Evolutionary conservation across 108 stramenopile genomes (phyloP).

Genomic region (Conticribra weissflogii): DNA sequence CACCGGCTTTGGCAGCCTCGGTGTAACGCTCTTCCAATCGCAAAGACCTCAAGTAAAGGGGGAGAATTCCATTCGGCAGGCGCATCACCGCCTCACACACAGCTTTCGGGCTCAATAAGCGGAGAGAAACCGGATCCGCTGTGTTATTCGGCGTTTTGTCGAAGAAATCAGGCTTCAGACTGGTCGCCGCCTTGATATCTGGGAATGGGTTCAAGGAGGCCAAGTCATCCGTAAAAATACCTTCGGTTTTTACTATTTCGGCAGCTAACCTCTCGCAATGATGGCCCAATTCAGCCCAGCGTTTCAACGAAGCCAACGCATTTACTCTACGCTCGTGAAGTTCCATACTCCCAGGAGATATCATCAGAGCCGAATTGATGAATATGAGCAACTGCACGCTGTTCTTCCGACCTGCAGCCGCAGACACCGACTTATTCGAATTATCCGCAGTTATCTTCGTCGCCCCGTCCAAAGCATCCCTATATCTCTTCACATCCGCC

Average conservation of each 20-base stretch:
- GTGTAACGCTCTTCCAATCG: slow-evolving; percentile 81
- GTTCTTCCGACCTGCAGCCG: slow-evolving; percentile 36
- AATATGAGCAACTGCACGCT: slow-evolving; percentile 57
- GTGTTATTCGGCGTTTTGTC: slow-evolving; percentile 39
- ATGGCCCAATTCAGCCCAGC: slow-evolving; percentile 77
- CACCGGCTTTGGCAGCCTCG: slow-evolving; percentile 57
- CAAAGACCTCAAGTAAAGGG: slow-evolving; percentile 64
- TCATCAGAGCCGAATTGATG: slow-evolving; percentile 61
- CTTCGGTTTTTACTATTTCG: slow-evolving; percentile 60
- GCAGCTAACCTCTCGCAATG: slow-evolving; percentile 77
- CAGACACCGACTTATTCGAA: slow-evolving; percentile 25
- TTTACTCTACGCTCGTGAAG: slow-evolving; percentile 63
- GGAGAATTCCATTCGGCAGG: slow-evolving; percentile 60
- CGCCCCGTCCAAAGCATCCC: slow-evolving; percentile 46
- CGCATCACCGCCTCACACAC: slow-evolving; percentile 74
- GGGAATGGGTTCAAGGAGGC: slow-evolving; percentile 60
- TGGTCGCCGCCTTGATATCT: slow-evolving; percentile 48
- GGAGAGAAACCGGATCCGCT: slow-evolving; percentile 21
- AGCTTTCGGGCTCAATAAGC: slow-evolving; percentile 59
- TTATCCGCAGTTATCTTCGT: slow-evolving; percentile 20
- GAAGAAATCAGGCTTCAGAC: slow-evolving; percentile 49
- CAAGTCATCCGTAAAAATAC: slow-evolving; percentile 69
- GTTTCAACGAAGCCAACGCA: slow-evolving; percentile 59
- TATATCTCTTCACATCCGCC: slow-evolving; percentile 55
- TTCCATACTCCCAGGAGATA: slow-evolving; percentile 60